Evolutionary conservation across 352 stramenopile genomes (phyloP).

Genomic region (Globisporangium uncinulatum): DNA sequence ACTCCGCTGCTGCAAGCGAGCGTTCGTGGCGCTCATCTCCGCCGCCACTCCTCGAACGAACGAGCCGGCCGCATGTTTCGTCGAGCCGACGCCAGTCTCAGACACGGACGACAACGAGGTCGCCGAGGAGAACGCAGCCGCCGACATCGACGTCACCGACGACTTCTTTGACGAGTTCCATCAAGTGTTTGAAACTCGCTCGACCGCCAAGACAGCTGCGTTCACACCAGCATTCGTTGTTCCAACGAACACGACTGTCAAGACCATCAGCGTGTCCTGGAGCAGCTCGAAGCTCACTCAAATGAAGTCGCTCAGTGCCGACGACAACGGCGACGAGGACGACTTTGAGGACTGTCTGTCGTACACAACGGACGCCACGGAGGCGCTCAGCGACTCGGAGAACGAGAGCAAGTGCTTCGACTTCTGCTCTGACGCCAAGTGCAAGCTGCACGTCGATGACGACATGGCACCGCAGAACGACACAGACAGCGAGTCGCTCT

Average conservation of each 20-base stretch:
- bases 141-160: background rate
- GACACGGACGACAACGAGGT: background rate
- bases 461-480: conserved; percentile 1
- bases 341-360: conserved; percentile 33
- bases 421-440: conserved; percentile 3
- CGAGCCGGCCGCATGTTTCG: background rate
- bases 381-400: conserved; percentile 37
- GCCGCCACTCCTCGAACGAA: background rate
- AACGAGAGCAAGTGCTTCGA: conserved; percentile 11
- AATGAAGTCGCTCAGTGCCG: conserved; percentile 4
- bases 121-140: background rate
- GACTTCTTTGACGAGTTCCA: conserved; percentile 15
- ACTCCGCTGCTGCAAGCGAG: conserved; percentile 7
- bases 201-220: conserved; percentile 2
- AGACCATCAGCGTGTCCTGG: background rate
- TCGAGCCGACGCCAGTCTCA: conserved; percentile 2
- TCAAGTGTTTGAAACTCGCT: conserved; percentile 8
- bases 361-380: conserved; percentile 41
- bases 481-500: background rate
- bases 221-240: conserved; percentile 1
- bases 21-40: conserved; percentile 9
- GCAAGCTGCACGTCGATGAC: conserved; percentile 1
- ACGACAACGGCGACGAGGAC: conserved; percentile 9
- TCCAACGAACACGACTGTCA: background rate
- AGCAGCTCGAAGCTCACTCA: conserved; percentile 3